Conservation (phyloP, 1,284 basidiomycete genomes). For the Cutaneotrichosporon sp. region DNA sequence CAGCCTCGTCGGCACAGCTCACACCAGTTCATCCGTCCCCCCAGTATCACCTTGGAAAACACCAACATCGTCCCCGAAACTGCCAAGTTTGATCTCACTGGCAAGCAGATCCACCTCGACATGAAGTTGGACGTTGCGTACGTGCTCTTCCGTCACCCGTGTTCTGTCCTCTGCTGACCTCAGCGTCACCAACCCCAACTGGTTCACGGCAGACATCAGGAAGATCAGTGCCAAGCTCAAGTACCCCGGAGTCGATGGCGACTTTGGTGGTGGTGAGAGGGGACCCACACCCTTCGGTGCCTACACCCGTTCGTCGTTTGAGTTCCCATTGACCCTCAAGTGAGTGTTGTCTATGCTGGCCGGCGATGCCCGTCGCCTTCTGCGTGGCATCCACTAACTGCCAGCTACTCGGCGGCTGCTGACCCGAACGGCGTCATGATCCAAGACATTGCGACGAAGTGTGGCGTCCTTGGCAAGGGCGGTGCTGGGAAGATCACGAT, state of each 20-base stretch:
- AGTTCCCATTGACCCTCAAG: slow-evolving; percentile 72
- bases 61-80: slow-evolving; percentile 49
- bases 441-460: slow-evolving; percentile 51
- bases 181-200: slow-evolving; percentile 81
- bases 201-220: slow-evolving; percentile 68
- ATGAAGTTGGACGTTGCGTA: slow-evolving; percentile 66
- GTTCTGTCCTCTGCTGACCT: slow-evolving; percentile 4
- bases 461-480: slow-evolving; percentile 51
- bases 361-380: too few species aligned
- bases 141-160: slow-evolving; percentile 29
- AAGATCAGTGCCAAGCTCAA: slow-evolving; percentile 63
- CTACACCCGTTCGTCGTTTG: slow-evolving; percentile 65
- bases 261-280: slow-evolving; percentile 62
- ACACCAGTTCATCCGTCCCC: slow-evolving; percentile 70
- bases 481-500: slow-evolving; percentile 56
- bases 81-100: background rate
- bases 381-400: too few species aligned
- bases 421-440: slow-evolving; percentile 6
- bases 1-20: background rate
- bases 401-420: slow-evolving; percentile 6
- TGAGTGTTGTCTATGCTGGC: too few species aligned
- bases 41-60: slow-evolving; percentile 61
- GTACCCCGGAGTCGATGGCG: slow-evolving; percentile 64
- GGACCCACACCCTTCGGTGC: slow-evolving; percentile 62
- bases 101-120: slow-evolving; percentile 50